Base-by-base conservation (phyloP, 1,139 yeast species). In the Geotrichum histeridarum region DNA sequence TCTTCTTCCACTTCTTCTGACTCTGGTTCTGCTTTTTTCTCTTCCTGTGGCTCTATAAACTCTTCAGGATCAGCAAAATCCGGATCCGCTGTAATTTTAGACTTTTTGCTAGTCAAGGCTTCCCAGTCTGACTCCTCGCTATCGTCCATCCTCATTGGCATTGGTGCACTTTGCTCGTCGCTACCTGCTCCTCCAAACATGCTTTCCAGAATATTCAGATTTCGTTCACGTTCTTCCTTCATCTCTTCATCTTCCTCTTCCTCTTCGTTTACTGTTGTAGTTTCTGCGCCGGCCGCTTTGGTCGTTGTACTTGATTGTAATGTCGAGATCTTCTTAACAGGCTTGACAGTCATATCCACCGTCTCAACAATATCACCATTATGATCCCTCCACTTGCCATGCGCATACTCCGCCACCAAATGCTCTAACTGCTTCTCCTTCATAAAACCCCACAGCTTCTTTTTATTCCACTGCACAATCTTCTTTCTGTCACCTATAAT, bases 371-470 rank as follows among this genome's bases (percentile, higher is more conserved):
- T 77, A 67, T 88, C 95, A 54, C 86, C 88, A 60, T 81, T 82
- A 8, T 94, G 94, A 69, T 89, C 89, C 61, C 77, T 78, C 99
- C 99, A 93, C 45, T 76, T 77, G 0, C 88, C 88, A 57, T 83
- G 77, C 14, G 69, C 72, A 66, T 79, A 91, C 54, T 73, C 72
- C 69, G 76, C 80, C 0, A 86, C 85, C 62, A 90, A 74, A 61
- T 84, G 93, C 45, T 79, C 76, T 1, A 77, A 67, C 2, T 78
- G 74, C 61, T 79, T 82, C 60, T 80, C 78, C 70, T 86, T 84
- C 61, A 86, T 91, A 57, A 82, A 76, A 8, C 98, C 98, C 99
- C 99, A 93, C 45, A 93, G 75, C 64, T 89, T 89, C 30, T 84
- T 82, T 70, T 87, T 87, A 63, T 76, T 77, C 59, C 83, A 74